phyloP scores from a whole-genome alignment of 768 basidiomycete species.

The Pleurotus pulmonarius region DNA sequence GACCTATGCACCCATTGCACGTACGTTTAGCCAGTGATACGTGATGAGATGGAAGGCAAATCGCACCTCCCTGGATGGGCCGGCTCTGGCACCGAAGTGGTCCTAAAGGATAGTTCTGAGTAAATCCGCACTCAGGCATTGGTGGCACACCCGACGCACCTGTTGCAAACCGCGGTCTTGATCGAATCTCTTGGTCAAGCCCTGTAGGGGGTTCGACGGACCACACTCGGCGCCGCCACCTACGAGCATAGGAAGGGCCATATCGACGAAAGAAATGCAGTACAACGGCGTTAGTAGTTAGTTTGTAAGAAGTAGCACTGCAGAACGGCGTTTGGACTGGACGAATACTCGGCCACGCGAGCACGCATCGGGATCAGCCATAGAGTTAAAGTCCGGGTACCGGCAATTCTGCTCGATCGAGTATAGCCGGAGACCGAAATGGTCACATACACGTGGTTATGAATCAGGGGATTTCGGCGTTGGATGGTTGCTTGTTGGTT shows the following conservation, averaged over 20 bases:
- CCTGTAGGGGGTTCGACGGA: slow-evolving; percentile 79
- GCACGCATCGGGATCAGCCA: too few relatives aligned
- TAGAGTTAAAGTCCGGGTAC: not conserved
- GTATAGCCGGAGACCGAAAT: slow-evolving; percentile 3
- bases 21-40: not conserved
- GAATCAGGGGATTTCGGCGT: not conserved
- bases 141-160: slow-evolving; percentile 30
- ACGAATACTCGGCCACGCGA: too few relatives aligned
- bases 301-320: not conserved
- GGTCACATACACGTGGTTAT: slow-evolving; percentile 3
- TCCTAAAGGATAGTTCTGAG: slow-evolving; percentile 43
- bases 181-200: slow-evolving; percentile 75
- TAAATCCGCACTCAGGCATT: slow-evolving; percentile 11
- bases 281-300: not conserved
- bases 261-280: slow-evolving; percentile 22
- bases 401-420: not conserved
- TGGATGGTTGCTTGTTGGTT: too few relatives aligned
- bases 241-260: slow-evolving; percentile 81
- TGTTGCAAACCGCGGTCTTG: slow-evolving; percentile 77
- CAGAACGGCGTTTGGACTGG: not conserved
- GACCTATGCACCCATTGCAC: not conserved
- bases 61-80: slow-evolving; percentile 59
- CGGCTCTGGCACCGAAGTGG: slow-evolving; percentile 59
- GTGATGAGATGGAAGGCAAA: not conserved
- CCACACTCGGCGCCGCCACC: slow-evolving; percentile 74